These are phyloP conservation scores for Monosporascus sp. DNA, from an alignment of 2,329 filamentous ascomycete species.

Conservation along the genomic window DNA sequence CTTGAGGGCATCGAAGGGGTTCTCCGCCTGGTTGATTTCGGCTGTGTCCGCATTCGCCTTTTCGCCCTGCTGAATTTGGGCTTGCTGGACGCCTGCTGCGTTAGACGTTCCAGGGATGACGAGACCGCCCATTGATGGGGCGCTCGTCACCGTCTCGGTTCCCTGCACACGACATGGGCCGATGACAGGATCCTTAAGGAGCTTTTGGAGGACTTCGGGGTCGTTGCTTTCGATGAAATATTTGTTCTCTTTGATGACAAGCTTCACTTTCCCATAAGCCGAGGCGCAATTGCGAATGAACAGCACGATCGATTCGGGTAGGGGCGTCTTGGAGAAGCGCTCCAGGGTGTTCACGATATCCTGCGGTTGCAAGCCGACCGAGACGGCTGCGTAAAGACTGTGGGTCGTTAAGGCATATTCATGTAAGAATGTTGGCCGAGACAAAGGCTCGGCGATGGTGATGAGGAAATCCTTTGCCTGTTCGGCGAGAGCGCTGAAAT, in stretches of 20 bases:
- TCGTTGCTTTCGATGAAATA: conserved; percentile 94
- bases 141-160: conserved; percentile 67
- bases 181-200: conserved; percentile 82
- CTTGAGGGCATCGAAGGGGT: conserved; percentile 68
- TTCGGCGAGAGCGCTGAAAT: conserved; percentile 81
- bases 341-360: conserved; percentile 90
- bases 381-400: conserved; percentile 91
- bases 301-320: conserved; percentile 72
- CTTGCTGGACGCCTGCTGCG: conserved; percentile 81
- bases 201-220: conserved; percentile 74
- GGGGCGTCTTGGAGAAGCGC: conserved; percentile 78
- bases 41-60: conserved; percentile 41
- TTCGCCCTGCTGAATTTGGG: conserved; percentile 37
- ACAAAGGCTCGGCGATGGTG: conserved; percentile 90
- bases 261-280: conserved; percentile 91
- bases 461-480: conserved; percentile 93
- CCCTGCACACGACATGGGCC: conserved; percentile 72
- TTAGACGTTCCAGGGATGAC: conserved; percentile 94
- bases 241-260: conserved; percentile 89
- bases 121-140: conserved; percentile 79
- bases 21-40: conserved; percentile 52
- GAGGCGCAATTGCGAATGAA: conserved; percentile 79
- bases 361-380: conserved; percentile 80
- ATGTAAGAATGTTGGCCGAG: conserved; percentile 83
- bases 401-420: conserved; percentile 90